Conservation (phyloP, 179 eudicot species). For the Beta macrorhiza region DNA sequence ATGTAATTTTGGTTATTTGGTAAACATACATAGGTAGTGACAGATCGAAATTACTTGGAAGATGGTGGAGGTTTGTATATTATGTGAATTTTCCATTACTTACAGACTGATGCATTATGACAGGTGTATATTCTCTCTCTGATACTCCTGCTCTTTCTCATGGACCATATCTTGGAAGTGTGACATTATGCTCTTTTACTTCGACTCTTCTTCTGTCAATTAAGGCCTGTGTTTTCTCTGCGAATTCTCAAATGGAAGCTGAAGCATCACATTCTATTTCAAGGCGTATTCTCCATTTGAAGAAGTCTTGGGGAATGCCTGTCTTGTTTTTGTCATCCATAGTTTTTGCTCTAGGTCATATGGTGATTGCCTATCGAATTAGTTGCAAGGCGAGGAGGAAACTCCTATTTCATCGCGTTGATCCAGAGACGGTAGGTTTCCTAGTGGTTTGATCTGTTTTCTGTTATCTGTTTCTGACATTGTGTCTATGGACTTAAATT, state of each 20-base stretch:
- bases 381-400: conserved; percentile 91
- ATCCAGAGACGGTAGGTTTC: conserved; percentile 73
- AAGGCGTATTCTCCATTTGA: conserved; percentile 67
- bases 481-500: not conserved
- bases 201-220: conserved; percentile 72
- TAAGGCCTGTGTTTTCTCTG: conserved; percentile 75
- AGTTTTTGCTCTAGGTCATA: conserved; percentile 94
- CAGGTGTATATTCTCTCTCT: conserved; percentile 81
- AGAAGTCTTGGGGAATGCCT: conserved; percentile 96
- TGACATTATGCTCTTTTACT: conserved; percentile 67
- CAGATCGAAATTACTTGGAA: not conserved
- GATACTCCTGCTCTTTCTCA: conserved; percentile 82
- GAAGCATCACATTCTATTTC: conserved; percentile 71
- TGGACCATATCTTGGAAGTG: conserved; percentile 91
- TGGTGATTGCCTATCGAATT: conserved; percentile 81
- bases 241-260: conserved; percentile 72
- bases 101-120: conserved; percentile 26
- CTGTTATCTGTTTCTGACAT: conserved; percentile 1
- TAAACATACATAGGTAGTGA: not conserved
- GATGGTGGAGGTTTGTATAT: not conserved
- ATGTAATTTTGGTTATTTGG: not conserved
- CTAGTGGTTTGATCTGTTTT: conserved; percentile 8
- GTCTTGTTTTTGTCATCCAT: conserved; percentile 82
- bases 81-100: not conserved
- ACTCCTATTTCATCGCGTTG: conserved; percentile 72